Base-by-base conservation (phyloP, 805 yeast species). In the Millerozyma acaciae region DNA sequence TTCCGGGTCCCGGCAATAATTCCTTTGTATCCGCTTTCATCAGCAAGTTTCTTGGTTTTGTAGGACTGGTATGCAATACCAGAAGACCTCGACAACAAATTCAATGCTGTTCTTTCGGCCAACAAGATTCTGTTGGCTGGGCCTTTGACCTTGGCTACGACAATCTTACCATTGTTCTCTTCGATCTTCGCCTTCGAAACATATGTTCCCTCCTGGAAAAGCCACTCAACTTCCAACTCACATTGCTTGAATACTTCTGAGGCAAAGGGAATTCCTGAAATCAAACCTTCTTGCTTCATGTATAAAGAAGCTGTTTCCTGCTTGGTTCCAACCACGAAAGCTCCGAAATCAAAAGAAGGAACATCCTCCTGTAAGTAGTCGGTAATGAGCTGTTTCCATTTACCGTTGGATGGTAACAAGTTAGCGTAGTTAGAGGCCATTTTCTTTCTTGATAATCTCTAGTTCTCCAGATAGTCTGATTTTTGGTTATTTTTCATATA, bases 1-100 rank as follows among this genome's bases (percentile, higher is more conserved):
- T 89, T 89, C 53, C 97, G 75, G 1, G 97, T 89, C 5, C 97
- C 97, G 0, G 97, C 97, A 53, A 89, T 87, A 16, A 81, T 71
- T 0, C 97, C 97, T 3, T 63, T 63, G 53, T 78, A 90, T 0
- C 94, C 93, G 4, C 73, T 61, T 26, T 72, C 60, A 35, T 78
- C 72, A 1, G 96, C 96, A 37, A 75, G 56, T 5, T 60, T 51
- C 33, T 78, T 63, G 3, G 89, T 73, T 18, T 63, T 57, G 32
- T 65, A 58, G 0, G 93, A 78, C 39, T 78, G 78, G 0, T 95
- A 84, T 7, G 97, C 95, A 27, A 89, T 74, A 1, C 97, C 97
- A 3, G 95, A 81, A 21, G 86, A 67, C 50, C 97, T 70, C 8
- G 95, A 80, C 30, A 90, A 60, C 30, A 89, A 61, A 53, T 89